Evolutionary conservation across 2,329 filamentous ascomycete genomes (phyloP), one percentile per base, ranked within the genome.

Genomic region (Exophiala aquamarina): DNA sequence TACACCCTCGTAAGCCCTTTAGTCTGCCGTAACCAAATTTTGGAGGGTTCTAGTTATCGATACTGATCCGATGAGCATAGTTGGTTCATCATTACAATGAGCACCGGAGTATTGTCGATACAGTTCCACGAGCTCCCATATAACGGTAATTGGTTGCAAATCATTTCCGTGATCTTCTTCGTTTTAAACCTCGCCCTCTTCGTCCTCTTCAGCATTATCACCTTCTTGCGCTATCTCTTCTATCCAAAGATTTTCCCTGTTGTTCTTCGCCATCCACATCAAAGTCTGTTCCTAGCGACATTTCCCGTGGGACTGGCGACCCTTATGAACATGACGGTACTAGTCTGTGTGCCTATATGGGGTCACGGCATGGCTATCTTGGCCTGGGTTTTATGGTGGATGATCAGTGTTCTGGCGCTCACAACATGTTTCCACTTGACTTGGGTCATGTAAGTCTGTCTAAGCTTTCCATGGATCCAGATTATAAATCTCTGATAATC

Each of bases 301-400:
- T 75, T 83, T 31, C 82, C 82, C 2, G 84, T 85, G 79, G 81
- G 74, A 0, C 74, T 85, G 50, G 79, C 80, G 0, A 85, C 82
- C 3, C 77, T 86, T 33, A 76, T 85, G 45, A 81, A 83, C 57
- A 78, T 81, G 71, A 77, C 77, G 64, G 70, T 83, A 14, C 72
- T 81, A 29, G 68, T 77, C 42, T 83, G 79, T 58, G 69, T 76
- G 15, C 74, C 73, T 1, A 63, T 63, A 13, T 84, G 78, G 81
- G 81, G 79, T 2, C 49, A 68, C 3, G 76, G 78, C 70, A 70
- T 77, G 5, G 66, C 62, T 1, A 67, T 61, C 1, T 55, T 75
- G 23, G 73, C 69, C 1, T 78, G 73, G 72, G 66, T 65, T 1
- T 60, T 74, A 31, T 79, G 75, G 76, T 74, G 74, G 57, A 61